These are phyloP conservation scores for Thermochaetoides dissita DNA, from an alignment of 2,329 filamentous ascomycete species.

Conservation along the genomic window DNA sequence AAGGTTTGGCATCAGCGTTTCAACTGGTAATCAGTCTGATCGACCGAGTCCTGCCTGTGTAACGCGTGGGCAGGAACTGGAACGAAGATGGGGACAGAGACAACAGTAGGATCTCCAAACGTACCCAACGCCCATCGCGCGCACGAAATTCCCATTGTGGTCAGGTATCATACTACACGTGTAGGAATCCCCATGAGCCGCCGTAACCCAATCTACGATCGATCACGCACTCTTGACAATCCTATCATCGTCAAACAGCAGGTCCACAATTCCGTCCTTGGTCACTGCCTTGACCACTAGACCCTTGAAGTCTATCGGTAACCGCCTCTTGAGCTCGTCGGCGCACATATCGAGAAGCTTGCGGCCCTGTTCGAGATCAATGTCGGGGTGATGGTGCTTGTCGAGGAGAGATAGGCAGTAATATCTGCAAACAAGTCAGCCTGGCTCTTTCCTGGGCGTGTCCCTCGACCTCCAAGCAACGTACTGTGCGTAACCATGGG, in stretches of 20 bases:
- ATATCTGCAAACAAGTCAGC: constrained; percentile 45
- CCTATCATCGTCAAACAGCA: constrained; percentile 74
- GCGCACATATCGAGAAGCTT: constrained; percentile 91
- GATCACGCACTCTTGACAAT: constrained; percentile 46
- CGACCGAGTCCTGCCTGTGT: too few species aligned
- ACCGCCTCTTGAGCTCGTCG: constrained; percentile 88
- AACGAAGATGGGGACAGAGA: too few species aligned
- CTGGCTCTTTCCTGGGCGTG: not conserved
- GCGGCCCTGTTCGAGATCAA: constrained; percentile 74
- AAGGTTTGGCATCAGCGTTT: too few species aligned
- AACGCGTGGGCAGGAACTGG: too few species aligned
- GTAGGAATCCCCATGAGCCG: not conserved
- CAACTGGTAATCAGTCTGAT: too few species aligned
- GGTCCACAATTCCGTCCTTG: constrained; percentile 77
- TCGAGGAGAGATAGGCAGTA: constrained; percentile 96
- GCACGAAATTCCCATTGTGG: too few species aligned
- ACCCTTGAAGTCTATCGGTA: constrained; percentile 98
- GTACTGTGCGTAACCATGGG: constrained; percentile 94
- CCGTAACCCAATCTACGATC: constrained; percentile 2
- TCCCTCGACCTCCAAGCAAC: constrained; percentile 18
- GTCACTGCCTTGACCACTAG: constrained; percentile 89
- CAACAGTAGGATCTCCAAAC: too few species aligned
- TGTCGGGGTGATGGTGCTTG: constrained; percentile 96
- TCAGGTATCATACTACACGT: constrained; percentile 14
- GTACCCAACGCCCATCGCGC: too few species aligned